Evolutionary conservation across 148 eudicot species (phyloP), one percentile per base, ranked within the genome.

Genomic region (Beta vulgaris): DNA sequence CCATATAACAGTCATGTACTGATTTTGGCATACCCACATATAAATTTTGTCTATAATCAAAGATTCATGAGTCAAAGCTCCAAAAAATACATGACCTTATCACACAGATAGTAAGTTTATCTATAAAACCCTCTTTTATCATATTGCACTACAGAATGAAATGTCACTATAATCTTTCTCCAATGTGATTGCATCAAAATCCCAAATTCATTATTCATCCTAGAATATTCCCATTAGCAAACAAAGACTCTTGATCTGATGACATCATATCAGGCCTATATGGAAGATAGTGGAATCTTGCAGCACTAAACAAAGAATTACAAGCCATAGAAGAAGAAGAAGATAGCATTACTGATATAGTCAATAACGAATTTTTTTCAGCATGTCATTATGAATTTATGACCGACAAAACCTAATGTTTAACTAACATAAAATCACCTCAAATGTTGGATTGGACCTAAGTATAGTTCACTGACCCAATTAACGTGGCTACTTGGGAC

Each of bases 191-290:
- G 55, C 74, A 79, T 68, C 40, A 73, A 36, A 60, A 32, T 73
- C n/a, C 74, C 43, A 32, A 73, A 73, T n/a, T n/a, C n/a, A n/a
- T n/a, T n/a, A 37, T 53, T 69, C 57, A 62, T 35, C 76, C 69
- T 76, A 76, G 80, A 69, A 81, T 48, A 55, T 81, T 68, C 53
- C 53, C 60, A 72, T 66, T 63, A 65, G 25, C 72, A 48, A 76
- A 66, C 77, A 76, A 76, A 36, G 46, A 51, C 43, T 48, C 15
- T 39, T 28, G 23, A 72, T 42, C 32, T 67, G 23, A 65, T 80
- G 54, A 73, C 42, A 51, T 40, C 49, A 65, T 34, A 49, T 67
- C 23, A 73, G 51, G 76, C 42, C 51, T n/a, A 66, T 16, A 48
- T 32, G n/a, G 46, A 34, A 55, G 59, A 53, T 46, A 25, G 61